phyloP scores from a whole-genome alignment of 1,139 yeast species.

The Nakaseomyces uthaithaninus region DNA sequence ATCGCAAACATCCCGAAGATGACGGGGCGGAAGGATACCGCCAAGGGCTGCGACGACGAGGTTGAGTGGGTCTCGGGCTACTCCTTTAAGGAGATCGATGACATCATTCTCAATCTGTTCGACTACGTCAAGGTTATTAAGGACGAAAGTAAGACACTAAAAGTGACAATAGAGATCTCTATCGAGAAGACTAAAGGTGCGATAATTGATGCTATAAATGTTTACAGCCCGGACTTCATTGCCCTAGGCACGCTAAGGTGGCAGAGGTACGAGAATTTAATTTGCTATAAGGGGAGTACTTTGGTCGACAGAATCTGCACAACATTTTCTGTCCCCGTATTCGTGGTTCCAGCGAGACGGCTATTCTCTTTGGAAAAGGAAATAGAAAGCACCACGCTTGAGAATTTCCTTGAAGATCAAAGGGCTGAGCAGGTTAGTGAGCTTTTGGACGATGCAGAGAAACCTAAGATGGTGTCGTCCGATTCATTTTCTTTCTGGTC shows the following conservation, averaged over 20 bases:
- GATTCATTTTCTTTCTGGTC: conserved; percentile 5
- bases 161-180: conserved; percentile 54
- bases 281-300: conserved; percentile 32
- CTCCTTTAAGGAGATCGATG: conserved; percentile 19
- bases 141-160: conserved; percentile 41
- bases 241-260: conserved; percentile 20
- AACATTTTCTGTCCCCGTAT: conserved; percentile 56
- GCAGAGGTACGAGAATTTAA: conserved; percentile 16
- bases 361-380: conserved; percentile 45
- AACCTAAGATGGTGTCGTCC: background rate
- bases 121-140: conserved; percentile 41
- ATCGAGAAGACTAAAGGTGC: conserved; percentile 52
- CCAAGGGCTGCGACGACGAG: conserved; percentile 22
- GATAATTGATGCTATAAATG: conserved; percentile 50
- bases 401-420: background rate
- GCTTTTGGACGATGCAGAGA: background rate
- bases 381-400: background rate
- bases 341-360: conserved; percentile 59
- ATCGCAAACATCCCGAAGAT: conserved; percentile 38
- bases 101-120: conserved; percentile 36
- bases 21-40: conserved; percentile 13
- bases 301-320: conserved; percentile 57
- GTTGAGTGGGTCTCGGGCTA: conserved; percentile 30
- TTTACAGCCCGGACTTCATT: conserved; percentile 59
- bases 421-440: background rate